Evolutionary conservation across 805 yeast species (phyloP), one percentile per base, ranked within the genome.

Genomic region (Candida awuae): DNA sequence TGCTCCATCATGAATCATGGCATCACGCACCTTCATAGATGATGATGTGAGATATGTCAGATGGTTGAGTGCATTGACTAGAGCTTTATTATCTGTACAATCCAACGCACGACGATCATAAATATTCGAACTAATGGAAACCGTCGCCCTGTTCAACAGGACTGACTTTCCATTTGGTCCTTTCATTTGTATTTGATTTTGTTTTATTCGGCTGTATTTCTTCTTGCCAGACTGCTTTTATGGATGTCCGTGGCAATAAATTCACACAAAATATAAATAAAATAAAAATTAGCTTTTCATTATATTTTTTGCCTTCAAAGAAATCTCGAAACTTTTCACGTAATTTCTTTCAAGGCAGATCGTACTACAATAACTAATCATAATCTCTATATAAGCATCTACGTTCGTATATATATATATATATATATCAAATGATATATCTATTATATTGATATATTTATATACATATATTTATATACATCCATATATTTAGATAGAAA

Each of bases 91-190:
- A 21, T 86, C 76, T 2, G 95, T 82, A 46, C 88, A 84, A 57
- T 92, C 97, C 38, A 90, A 68, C 1, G 97, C 97, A 36, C 97
- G 65, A 43, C 97, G 65, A 61, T 90, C 97, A 57, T 90, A 90
- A 22, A 90, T 73, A 16, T 90, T 78, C 20, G 95, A 76, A 7
- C 95, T 81, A 44, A 90, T 86, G 20, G 88, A 78, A 21, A 88
- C 85, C n/a, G 95, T 87, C 4, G 98, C 97, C 56, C 81, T 73
- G 65, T 90, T 92, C 39, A 78, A 73, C 36, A 79, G 61, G 35
- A 86, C 74, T 17, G 88, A 79, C 54, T 81, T 77, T 64, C 82
- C 83, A 63, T 87, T 87, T 27, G 95, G 77, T 53, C 87, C 95
- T 61, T 97, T 77, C 98, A 87, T 88, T 18, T 14, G 30, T 18